Evolutionary conservation across 2,329 filamentous ascomycete genomes (phyloP).

Genomic region (Aspergillus sp.): DNA sequence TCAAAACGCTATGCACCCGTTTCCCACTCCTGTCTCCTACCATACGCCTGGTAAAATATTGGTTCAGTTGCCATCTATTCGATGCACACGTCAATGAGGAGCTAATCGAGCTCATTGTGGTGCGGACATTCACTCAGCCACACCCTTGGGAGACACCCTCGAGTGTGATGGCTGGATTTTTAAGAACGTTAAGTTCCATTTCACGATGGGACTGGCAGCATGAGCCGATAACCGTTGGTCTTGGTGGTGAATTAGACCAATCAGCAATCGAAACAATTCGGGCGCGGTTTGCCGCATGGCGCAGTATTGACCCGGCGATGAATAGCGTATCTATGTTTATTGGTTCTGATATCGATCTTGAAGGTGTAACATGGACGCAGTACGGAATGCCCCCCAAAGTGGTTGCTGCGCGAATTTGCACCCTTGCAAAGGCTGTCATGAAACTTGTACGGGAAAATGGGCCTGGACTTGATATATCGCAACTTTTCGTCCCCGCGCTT

Average conservation of each 20-base stretch:
- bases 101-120: slow-evolving; percentile 78
- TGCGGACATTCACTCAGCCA: slow-evolving; percentile 75
- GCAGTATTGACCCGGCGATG: slow-evolving; percentile 84
- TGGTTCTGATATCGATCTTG: slow-evolving; percentile 73
- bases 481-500: slow-evolving; percentile 71
- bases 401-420: slow-evolving; percentile 78
- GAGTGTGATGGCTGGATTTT: slow-evolving; percentile 74
- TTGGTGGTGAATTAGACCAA: slow-evolving; percentile 61
- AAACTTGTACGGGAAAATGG: slow-evolving; percentile 58
- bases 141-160: slow-evolving; percentile 78
- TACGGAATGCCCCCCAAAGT: slow-evolving; percentile 71
- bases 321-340: slow-evolving; percentile 79
- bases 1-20: slow-evolving; percentile 77
- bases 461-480: slow-evolving; percentile 53
- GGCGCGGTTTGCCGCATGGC: slow-evolving; percentile 77
- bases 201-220: slow-evolving; percentile 89
- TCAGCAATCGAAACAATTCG: slow-evolving; percentile 63
- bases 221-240: slow-evolving; percentile 78
- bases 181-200: slow-evolving; percentile 76
- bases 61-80: slow-evolving; percentile 84
- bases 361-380: slow-evolving; percentile 79
- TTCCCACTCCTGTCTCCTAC: slow-evolving; percentile 77
- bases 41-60: slow-evolving; percentile 82
- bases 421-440: slow-evolving; percentile 74
- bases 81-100: slow-evolving; percentile 73